A percentile compares a stretch with the other conserved stretches of the same genome.
These are phyloP conservation scores for Hericium rajendrae DNA, from an alignment of 768 basidiomycete genomes.

Conservation along the genomic window DNA sequence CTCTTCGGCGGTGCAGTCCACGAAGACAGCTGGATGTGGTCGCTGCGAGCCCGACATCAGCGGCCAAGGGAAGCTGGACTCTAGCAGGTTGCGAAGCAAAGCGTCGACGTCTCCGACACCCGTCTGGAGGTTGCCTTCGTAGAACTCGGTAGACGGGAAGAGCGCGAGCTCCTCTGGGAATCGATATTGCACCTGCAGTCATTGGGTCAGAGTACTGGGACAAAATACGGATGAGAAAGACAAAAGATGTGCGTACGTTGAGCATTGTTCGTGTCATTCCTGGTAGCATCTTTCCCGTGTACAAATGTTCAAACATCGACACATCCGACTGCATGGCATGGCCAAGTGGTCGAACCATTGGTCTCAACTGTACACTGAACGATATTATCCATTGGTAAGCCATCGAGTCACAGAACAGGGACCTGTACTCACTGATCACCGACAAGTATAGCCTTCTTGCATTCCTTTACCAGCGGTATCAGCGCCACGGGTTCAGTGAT, in stretches of 20 bases:
- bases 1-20: constrained; percentile 49
- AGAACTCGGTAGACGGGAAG: constrained; percentile 59
- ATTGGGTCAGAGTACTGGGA: not conserved
- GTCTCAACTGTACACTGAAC: constrained; percentile 54
- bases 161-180: constrained; percentile 47
- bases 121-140: constrained; percentile 42
- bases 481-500: constrained; percentile 58
- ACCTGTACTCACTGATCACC: constrained; percentile 53
- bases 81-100: constrained; percentile 22
- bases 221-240: not conserved
- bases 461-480: constrained; percentile 60
- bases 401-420: not conserved
- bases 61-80: constrained; percentile 53
- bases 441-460: constrained; percentile 46
- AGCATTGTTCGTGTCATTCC: constrained; percentile 52
- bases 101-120: constrained; percentile 24
- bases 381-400: not conserved
- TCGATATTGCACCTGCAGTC: constrained; percentile 52
- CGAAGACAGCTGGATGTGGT: constrained; percentile 44
- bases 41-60: constrained; percentile 14
- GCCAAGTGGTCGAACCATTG: constrained; percentile 51
- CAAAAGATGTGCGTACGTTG: constrained; percentile 27
- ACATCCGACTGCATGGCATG: constrained; percentile 47
- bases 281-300: constrained; percentile 26
- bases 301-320: constrained; percentile 54